phyloP scores from a whole-genome alignment of 495 filamentous ascomycete genomes.

The Pseudevernia furfuracea region DNA sequence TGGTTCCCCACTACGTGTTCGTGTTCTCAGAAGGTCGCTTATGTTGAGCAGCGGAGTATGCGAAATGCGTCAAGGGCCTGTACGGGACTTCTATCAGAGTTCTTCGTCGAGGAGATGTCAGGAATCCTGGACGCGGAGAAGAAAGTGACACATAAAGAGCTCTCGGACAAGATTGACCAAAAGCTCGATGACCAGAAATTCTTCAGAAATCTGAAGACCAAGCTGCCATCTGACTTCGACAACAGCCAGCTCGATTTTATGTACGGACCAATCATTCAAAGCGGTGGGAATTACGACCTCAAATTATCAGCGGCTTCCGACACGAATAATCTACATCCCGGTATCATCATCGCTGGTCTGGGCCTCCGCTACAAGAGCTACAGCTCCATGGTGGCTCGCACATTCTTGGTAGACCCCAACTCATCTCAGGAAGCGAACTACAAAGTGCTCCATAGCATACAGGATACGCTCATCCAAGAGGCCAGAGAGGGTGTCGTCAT shows the following conservation, averaged over 20 bases:
- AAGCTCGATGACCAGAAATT: conserved; percentile 92
- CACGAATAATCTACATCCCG: conserved; percentile 78
- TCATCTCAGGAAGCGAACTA: conserved; percentile 92
- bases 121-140: conserved; percentile 88
- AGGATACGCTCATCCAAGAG: conserved; percentile 79
- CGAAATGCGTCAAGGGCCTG: conserved; percentile 87
- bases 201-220: conserved; percentile 73
- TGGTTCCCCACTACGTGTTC: conserved; percentile 25
- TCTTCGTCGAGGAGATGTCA: conserved; percentile 97
- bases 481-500: conserved; percentile 78
- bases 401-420: conserved; percentile 93
- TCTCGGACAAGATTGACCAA: conserved; percentile 73
- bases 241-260: conserved; percentile 89
- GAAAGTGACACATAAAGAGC: conserved; percentile 81
- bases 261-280: conserved; percentile 84
- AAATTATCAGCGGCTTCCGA: conserved; percentile 67
- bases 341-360: conserved; percentile 84
- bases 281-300: conserved; percentile 89
- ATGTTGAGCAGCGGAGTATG: conserved; percentile 61
- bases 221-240: conserved; percentile 81
- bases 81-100: conserved; percentile 83
- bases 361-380: conserved; percentile 93
- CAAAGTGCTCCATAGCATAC: conserved; percentile 77
- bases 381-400: conserved; percentile 79
- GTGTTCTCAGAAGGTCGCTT: conserved; percentile 11